Percentiles rank a stretch among this genome's conserved stretches.
These are phyloP conservation scores for Anastatica hierochuntica DNA, from an alignment of 345 rosid genomes.

Conservation along the genomic window DNA sequence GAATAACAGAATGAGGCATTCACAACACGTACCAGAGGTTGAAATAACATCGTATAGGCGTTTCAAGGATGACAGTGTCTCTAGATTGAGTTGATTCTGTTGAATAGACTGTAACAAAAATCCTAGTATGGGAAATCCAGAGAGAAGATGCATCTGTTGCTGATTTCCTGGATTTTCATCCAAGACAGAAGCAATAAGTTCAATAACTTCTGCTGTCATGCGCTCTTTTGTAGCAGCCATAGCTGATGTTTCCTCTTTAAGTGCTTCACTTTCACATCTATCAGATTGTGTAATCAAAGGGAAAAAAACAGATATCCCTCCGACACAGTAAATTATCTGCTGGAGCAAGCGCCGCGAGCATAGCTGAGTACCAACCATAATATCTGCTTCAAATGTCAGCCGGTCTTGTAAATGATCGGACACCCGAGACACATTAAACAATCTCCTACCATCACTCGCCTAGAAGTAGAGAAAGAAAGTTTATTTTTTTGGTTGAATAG, in stretches of 20 bases:
- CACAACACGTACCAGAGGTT: slow-evolving; percentile 53
- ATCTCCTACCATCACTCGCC: slow-evolving; percentile 81
- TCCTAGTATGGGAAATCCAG: slow-evolving; percentile 83
- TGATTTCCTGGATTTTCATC: slow-evolving; percentile 89
- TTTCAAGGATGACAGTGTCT: slow-evolving; percentile 82
- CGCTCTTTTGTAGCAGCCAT: slow-evolving; percentile 66
- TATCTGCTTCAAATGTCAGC: slow-evolving; percentile 69
- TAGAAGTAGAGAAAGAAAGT: slow-evolving; percentile 32
- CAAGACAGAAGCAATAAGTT: slow-evolving; percentile 85
- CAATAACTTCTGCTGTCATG: slow-evolving; percentile 83
- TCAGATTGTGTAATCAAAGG: slow-evolving; percentile 84
- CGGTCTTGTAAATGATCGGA: slow-evolving; percentile 53
- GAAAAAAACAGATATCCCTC: slow-evolving; percentile 93
- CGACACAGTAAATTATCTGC: slow-evolving; percentile 89
- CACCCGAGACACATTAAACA: slow-evolving; percentile 74
- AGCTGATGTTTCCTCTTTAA: slow-evolving; percentile 38
- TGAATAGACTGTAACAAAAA: slow-evolving; percentile 83
- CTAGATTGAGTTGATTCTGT: slow-evolving; percentile 80
- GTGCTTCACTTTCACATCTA: slow-evolving; percentile 57
- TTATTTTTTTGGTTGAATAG: not conserved
- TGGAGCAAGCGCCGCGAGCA: slow-evolving; percentile 89
- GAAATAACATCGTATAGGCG: slow-evolving; percentile 66
- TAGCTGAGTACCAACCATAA: slow-evolving; percentile 70
- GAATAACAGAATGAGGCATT: slow-evolving; percentile 6
- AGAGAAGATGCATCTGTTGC: slow-evolving; percentile 89